Conservation (phyloP, 371 early-diverging fungal species). For the Rhizopus delemar region DNA sequence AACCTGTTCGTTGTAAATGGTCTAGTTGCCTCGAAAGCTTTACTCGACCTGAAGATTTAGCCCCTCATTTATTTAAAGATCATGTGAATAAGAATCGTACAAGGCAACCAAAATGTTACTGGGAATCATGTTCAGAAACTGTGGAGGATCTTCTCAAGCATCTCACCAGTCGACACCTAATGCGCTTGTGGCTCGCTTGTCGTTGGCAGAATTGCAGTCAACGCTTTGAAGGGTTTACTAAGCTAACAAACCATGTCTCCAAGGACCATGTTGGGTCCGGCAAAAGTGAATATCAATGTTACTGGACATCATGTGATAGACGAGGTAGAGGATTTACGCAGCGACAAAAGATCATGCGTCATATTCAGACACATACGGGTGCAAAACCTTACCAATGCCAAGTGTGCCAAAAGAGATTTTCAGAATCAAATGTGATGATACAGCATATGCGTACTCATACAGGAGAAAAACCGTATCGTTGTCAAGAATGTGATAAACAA, state of each 20-base stretch:
- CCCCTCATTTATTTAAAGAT: slow-evolving; percentile 78
- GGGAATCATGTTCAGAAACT: slow-evolving; percentile 72
- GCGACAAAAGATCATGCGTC: slow-evolving; percentile 82
- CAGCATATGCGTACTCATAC: slow-evolving; percentile 85
- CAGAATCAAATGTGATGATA: slow-evolving; percentile 79
- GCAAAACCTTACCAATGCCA: slow-evolving; percentile 84
- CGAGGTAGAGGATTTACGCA: slow-evolving; percentile 70
- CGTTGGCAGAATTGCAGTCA: slow-evolving; percentile 61
- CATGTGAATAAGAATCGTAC: slow-evolving; percentile 66
- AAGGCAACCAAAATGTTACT: slow-evolving; percentile 59
- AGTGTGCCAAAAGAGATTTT: slow-evolving; percentile 78
- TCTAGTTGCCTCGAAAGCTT: slow-evolving; percentile 79
- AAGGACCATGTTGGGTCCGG: slow-evolving; percentile 75
- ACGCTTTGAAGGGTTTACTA: slow-evolving; percentile 64
- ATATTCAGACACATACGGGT: slow-evolving; percentile 85
- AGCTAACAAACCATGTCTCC: slow-evolving; percentile 72
- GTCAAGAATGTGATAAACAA: slow-evolving; percentile 70
- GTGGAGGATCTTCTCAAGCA: slow-evolving; percentile 66
- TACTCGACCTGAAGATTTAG: slow-evolving; percentile 68
- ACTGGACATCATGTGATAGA: slow-evolving; percentile 76
- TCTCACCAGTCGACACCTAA: slow-evolving; percentile 59
- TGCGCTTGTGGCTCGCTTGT: slow-evolving; percentile 53
- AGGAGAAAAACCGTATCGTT: slow-evolving; percentile 85
- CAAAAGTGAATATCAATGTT: slow-evolving; percentile 74
- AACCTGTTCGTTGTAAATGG: slow-evolving; percentile 68